Conservation (phyloP, 2,329 filamentous ascomycete genomes). For the Monilinia fructigena region DNA sequence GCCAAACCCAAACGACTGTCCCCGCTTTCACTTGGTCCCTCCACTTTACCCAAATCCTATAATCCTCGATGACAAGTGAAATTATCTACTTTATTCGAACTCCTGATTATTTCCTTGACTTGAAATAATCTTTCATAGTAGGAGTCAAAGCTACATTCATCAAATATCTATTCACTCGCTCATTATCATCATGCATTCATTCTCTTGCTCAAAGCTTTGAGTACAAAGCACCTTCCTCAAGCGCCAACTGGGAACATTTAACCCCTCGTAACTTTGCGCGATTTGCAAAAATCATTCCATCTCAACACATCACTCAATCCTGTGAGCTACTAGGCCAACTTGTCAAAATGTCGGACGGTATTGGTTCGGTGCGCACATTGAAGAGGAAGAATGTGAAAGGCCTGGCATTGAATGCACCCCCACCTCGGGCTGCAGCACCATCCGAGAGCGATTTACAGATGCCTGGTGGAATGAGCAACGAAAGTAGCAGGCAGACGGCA, state of each 20-base stretch:
- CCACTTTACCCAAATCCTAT: slow-evolving; percentile 18
- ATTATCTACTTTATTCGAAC: not conserved
- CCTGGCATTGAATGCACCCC: slow-evolving; percentile 77
- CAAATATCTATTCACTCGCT: slow-evolving; percentile 1
- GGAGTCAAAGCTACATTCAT: not conserved
- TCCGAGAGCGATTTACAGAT: slow-evolving; percentile 68
- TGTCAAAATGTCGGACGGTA: slow-evolving; percentile 52
- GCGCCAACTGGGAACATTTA: slow-evolving; percentile 15
- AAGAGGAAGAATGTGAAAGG: slow-evolving; percentile 99
- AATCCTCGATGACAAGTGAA: slow-evolving; percentile 21
- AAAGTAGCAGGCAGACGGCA: slow-evolving; percentile 58
- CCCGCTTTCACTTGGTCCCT: slow-evolving; percentile 25
- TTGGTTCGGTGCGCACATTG: slow-evolving; percentile 75
- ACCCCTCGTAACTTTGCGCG: slow-evolving; percentile 20
- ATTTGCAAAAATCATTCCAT: slow-evolving; percentile 12
- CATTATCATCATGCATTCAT: slow-evolving; percentile 1
- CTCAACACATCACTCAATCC: not conserved
- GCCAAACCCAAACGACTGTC: slow-evolving; percentile 24
- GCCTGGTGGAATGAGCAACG: slow-evolving; percentile 58
- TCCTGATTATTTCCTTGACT: slow-evolving; percentile 10
- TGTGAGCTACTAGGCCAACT: slow-evolving; percentile 7
- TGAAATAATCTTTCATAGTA: slow-evolving; percentile 3
- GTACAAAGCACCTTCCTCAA: slow-evolving; percentile 16
- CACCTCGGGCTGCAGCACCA: slow-evolving; percentile 68
- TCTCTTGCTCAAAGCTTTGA: slow-evolving; percentile 6